Conservation (phyloP, 805 yeast species). For the Kluyveromyces siamensis region DNA sequence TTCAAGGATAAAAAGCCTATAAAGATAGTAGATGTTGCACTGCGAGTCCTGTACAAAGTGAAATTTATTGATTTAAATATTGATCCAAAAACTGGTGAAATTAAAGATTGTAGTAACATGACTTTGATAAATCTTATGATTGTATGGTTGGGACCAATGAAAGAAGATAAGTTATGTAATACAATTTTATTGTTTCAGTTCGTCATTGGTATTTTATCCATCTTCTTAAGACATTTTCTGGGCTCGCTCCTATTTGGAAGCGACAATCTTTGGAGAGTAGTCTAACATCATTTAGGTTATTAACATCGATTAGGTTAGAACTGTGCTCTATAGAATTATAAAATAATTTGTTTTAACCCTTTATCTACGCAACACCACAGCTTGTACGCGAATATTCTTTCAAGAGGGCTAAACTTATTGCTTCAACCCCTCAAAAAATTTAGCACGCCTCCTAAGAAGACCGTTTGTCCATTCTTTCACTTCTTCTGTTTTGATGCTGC, state of each 20-base stretch:
- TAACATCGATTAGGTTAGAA: background rate
- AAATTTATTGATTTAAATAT: slow-evolving; percentile 38
- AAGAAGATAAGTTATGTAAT: slow-evolving; percentile 70
- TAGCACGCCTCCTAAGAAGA: slow-evolving; percentile 38
- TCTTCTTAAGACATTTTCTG: slow-evolving; percentile 67
- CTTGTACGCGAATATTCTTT: too few relatives aligned
- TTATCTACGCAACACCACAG: background rate
- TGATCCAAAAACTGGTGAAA: slow-evolving; percentile 25
- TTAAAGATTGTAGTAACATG: slow-evolving; percentile 59
- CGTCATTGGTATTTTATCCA: slow-evolving; percentile 52
- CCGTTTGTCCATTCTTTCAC: slow-evolving; percentile 62
- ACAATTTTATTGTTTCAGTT: slow-evolving; percentile 56
- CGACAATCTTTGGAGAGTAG: slow-evolving; percentile 55
- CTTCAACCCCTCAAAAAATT: slow-evolving; percentile 27
- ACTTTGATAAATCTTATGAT: slow-evolving; percentile 77
- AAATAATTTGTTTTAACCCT: background rate
- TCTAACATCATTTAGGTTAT: slow-evolving; percentile 1
- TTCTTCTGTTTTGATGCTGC: slow-evolving; percentile 60
- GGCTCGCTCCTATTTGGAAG: slow-evolving; percentile 85
- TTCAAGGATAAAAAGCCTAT: slow-evolving; percentile 31
- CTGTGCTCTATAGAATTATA: background rate
- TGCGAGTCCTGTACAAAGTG: slow-evolving; percentile 40
- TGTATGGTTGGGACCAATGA: slow-evolving; percentile 83
- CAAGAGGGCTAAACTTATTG: background rate
- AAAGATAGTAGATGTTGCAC: slow-evolving; percentile 23